Base-by-base conservation (phyloP, 2,329 filamentous ascomycete species). In the Fusarium sp. region DNA sequence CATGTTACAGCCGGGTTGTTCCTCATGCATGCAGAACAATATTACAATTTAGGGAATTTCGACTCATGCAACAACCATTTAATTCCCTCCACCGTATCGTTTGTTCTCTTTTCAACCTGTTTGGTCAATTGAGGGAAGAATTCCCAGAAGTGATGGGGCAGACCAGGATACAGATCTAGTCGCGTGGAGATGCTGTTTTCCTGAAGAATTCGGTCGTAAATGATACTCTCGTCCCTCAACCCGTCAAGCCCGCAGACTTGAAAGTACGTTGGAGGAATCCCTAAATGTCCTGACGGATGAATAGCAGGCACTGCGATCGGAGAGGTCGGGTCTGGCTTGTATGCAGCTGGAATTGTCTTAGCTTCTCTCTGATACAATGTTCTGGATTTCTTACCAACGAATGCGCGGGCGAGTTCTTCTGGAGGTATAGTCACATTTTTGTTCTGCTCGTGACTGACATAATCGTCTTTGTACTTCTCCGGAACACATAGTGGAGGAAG, bases 321-420 rank as follows among this genome's bases (percentile, higher is more conserved):
- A 3, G 51, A 55, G 8, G 6, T 41, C 2, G 35, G 14, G 3
- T 55, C 51, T 41, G 51, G 35, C 15, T 42, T 55, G 2, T 55
- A 55, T 5, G 51, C 51, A n/a, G 51, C 51, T 55, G 20, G 0
- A 17, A 10, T 14, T 22, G 4, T 26, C 3, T 53, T 26, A 53
- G n/a, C 5, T 3, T 20, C n/a, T 26, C 9, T 8, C 12, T 1
- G 8, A 6, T 3, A 6, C n/a, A 26, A 11, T 10, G 1, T 15
- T 8, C 9, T 3, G 2, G 51, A 3, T 13, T 6, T 39, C 51
- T 28, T 55, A 55, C 51, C 35, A 30, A 55, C 26, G 4, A 55
- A 55, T 41, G 4, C 11, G 4, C 36, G 35, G 4, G 51, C 51
- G 1, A 55, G 14, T n/a, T 55, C 51, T 1, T 41, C 51, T 30